Evolutionary conservation across 371 early-diverging fungal genomes (phyloP), one percentile per base, ranked within the genome.

Genomic region (Mucor lusitanicus): DNA sequence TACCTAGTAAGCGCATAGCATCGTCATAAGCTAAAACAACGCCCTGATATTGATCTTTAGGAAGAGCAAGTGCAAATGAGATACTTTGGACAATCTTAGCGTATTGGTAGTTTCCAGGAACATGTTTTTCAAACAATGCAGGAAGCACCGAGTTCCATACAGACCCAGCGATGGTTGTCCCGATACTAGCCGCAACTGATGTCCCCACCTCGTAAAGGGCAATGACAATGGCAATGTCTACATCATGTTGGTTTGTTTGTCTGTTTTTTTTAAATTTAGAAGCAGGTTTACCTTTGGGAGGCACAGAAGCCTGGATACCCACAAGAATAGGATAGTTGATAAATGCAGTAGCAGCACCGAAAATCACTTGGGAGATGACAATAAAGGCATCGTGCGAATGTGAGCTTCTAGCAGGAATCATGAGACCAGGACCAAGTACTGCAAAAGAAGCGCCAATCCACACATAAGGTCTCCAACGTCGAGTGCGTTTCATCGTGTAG

Each of bases 101-200:
- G 19, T 60, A 55, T 23, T 69, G 74, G 28, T 84, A 80, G 17
- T 76, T 63, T 17, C 77, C 72, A n/a, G 84, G 80, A 21, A 84
- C 72, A 59, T 78, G 65, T 19, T 55, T 63, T 1, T 70, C 63
- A 28, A 84, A 67, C 17, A 75, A 57, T 8, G 19, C 61, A 13
- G 84, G 84, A 65, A 84, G 67, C 15, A 77, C 73, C 27, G 73
- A 74, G 13, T 77, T 80, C 84, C 84, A 84, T 25, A 84, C 64
- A 59, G 82, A 80, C 15, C 80, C 78, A 21, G 80, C 77, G 46
- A 84, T 69, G 6, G 84, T 77, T 23, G 71, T 59, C 2, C 84
- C 84, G 15, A 84, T 67, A 28, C 79, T 73, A 9, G 71, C 66
- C 28, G 79, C 82, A 28, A 84, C 72, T 8, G 78, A 68, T 7